Base-by-base conservation (phyloP, 345 rosid genomes). In the Camelina neglecta region DNA sequence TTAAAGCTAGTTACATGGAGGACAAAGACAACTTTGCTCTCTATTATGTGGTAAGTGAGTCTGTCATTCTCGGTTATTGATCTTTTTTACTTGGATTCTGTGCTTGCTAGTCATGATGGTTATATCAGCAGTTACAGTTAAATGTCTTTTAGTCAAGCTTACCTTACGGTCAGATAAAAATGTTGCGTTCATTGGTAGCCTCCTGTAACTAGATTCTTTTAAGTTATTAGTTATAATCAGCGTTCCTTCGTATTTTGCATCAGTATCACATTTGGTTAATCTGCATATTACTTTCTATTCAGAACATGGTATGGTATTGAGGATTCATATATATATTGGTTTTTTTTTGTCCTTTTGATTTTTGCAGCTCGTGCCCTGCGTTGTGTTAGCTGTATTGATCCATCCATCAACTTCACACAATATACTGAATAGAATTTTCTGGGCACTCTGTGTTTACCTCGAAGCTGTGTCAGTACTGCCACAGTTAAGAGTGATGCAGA, bases 1-100 rank as follows among this genome's bases (percentile, higher is more conserved):
- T 93, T 60, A 86, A 73, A 74, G 75, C 98, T 60, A 93, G 91
- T 75, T 90, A 90, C 85, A 93, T 93, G 97, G 97, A 83, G 44
- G 97, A 93, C 71, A 93, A 90, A 72, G 97, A 93, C 83, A 93
- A 93, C 81, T 90, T 93, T 77, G 91, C 92, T 4, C 77, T 85
- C 67, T 89, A 90, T 79, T 93, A 86, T 80, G 92, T 90, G 85
- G 95, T 89, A 69, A 83, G 47, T 42, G 47, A 42, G 90, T 29
- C 31, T 29, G 31, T 74, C 76, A 26, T 75, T 65, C 56, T 65
- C 39, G 2, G 24, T 45, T 45, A n/a, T 29, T 8, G 24, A 15
- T 29, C 16, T 10, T 26, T 13, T 4, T 57, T 57, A 31, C 21
- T 29, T 31, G 1, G 61, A 15, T 57, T 57, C 3, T 64, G 4